Conservation (phyloP, 208 protist genomes). For the Trypanosoma cruzi region DNA sequence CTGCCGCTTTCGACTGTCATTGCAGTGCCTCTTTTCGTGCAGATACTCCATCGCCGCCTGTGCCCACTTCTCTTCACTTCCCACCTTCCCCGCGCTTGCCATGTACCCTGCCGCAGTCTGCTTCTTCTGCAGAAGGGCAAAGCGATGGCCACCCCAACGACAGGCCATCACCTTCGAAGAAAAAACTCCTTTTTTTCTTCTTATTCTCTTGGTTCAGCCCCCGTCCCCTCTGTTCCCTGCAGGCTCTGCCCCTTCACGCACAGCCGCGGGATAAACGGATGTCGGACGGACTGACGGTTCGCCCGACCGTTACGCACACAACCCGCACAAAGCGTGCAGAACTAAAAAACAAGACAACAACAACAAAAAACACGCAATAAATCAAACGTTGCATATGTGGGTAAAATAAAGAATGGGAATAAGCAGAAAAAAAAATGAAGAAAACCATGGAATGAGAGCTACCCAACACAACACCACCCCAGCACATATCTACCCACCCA, state of each 20-base stretch:
- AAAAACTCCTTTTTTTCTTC: background rate
- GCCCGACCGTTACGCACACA: background rate
- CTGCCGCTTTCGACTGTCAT: conserved; percentile 79
- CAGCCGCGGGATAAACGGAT: background rate
- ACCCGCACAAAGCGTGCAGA: background rate
- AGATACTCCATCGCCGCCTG: conserved; percentile 91
- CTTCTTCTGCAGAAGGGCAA: conserved; percentile 43
- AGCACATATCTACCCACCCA: too few relatives aligned
- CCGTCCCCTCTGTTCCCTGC: background rate
- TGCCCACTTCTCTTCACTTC: conserved; percentile 88
- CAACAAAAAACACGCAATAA: background rate
- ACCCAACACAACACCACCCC: too few relatives aligned
- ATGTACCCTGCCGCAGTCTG: conserved; percentile 77
- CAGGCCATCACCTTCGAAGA: conserved; percentile 11
- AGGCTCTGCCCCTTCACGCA: background rate
- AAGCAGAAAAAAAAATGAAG: background rate
- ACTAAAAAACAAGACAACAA: background rate
- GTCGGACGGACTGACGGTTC: background rate
- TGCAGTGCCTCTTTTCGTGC: conserved; percentile 84
- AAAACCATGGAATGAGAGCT: background rate
- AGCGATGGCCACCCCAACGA: background rate
- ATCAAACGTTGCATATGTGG: too few relatives aligned
- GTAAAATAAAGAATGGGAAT: too few relatives aligned
- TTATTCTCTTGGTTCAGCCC: background rate
- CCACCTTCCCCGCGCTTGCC: conserved; percentile 69